Base-by-base conservation (phyloP, 2,329 filamentous ascomycete species). In the Penicillium digitatum region DNA sequence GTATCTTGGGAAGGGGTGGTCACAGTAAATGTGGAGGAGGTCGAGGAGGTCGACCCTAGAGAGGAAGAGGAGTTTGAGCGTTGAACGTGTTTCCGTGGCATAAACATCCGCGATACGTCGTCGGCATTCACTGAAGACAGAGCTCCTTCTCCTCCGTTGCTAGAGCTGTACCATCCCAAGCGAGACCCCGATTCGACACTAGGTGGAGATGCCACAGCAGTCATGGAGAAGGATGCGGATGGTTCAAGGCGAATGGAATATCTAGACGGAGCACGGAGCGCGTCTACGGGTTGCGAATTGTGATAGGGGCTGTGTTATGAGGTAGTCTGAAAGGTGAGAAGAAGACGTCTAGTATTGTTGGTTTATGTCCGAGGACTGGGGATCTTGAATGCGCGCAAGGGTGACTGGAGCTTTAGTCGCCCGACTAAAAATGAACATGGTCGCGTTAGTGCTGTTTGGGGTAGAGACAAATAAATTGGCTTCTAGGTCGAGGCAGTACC, bases 1-100 rank as follows among this genome's bases (percentile, higher is more conserved):
- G 69, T 69, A 52, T 69, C 68, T 57, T 74, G 71, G 14, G 69
- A 56, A 24, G 56, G 52, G 32, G 63, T 60, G n/a, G 65, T 64
- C 47, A 72, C 67, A 6, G 74, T 76, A 39, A 75, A 75, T 38
- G 78, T 83, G 47, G 89, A 88, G 32, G 79, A 76, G 53, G 76
- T 76, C 22, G 89, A 88, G 37, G 79, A 76, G 55, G 76, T 77
- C 18, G 84, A 86, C 53, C 79, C 77, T 61, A 95, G 81, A 43
- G 92, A 96, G 4, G 91, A 95, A 55, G 90, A 94, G 34, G 93
- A 97, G 79, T 90, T 95, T 69, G 87, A 87, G 72, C 93, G 86
- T 73, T 93, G 89, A 58, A 90, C 81, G 70, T 82, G 86, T 78
- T 96, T 96, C 66, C 91, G 89, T 69, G 90, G 89, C 82, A 89